Evolutionary conservation across 1,284 basidiomycete genomes (phyloP).

Genomic region (Leccinum pachyderme): DNA sequence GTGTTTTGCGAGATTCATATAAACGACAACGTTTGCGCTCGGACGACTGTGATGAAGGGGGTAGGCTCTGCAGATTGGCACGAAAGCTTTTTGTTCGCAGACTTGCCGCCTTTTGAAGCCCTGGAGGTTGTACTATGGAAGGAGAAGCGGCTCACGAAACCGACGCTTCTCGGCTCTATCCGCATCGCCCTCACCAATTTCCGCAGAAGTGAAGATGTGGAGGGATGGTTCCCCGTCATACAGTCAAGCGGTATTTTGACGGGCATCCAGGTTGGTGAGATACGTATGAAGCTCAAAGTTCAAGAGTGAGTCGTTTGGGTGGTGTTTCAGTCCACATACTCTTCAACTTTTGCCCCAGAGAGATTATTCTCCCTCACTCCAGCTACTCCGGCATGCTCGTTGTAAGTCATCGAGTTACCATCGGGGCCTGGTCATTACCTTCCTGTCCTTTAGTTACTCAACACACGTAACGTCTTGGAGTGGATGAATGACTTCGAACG

Average conservation of each 20-base stretch:
- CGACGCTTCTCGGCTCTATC: slow-evolving; percentile 57
- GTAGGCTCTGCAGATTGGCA: slow-evolving; percentile 72
- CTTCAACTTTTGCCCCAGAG: slow-evolving; percentile 42
- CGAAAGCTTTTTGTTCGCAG: slow-evolving; percentile 69
- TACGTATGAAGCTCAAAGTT: slow-evolving; percentile 68
- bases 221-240: slow-evolving; percentile 82
- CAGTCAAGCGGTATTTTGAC: slow-evolving; percentile 45
- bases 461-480: slow-evolving; percentile 65
- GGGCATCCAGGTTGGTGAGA: slow-evolving; percentile 66
- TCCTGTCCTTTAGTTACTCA: slow-evolving; percentile 46
- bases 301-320: slow-evolving; percentile 60
- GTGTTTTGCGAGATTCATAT: slow-evolving; percentile 70
- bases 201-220: slow-evolving; percentile 65
- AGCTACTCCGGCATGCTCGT: slow-evolving; percentile 55
- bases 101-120: slow-evolving; percentile 68
- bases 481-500: slow-evolving; percentile 72
- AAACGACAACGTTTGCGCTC: slow-evolving; percentile 61
- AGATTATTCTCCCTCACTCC: slow-evolving; percentile 67
- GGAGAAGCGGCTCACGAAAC: slow-evolving; percentile 62
- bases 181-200: slow-evolving; percentile 67
- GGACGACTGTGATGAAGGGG: slow-evolving; percentile 70
- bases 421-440: slow-evolving; percentile 2
- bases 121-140: slow-evolving; percentile 63
- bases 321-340: slow-evolving; percentile 3
- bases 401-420: slow-evolving; percentile 36